These are phyloP conservation scores for Lyophyllum decastes DNA, from an alignment of 768 basidiomycete genomes.

Conservation along the genomic window DNA sequence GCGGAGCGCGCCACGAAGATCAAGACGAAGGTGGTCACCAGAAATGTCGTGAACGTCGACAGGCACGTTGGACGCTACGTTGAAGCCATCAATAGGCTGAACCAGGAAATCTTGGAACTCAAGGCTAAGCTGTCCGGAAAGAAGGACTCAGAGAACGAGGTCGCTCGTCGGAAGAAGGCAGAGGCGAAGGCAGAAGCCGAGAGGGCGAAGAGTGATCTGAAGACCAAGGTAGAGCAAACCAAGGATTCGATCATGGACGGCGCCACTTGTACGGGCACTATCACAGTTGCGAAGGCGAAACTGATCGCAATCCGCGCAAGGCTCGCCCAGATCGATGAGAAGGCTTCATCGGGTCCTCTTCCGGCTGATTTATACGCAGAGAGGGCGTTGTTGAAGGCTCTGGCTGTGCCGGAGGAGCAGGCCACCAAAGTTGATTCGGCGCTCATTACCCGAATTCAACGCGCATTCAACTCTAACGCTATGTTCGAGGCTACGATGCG, in stretches of 20 bases:
- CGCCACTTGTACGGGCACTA: slow-evolving; percentile 69
- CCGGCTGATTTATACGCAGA: slow-evolving; percentile 72
- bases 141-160: slow-evolving; percentile 60
- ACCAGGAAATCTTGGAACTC: slow-evolving; percentile 80
- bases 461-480: slow-evolving; percentile 71
- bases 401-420: slow-evolving; percentile 74
- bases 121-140: slow-evolving; percentile 84
- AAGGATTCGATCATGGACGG: slow-evolving; percentile 74
- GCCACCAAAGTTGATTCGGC: slow-evolving; percentile 59
- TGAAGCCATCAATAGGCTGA: slow-evolving; percentile 89
- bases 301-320: slow-evolving; percentile 64
- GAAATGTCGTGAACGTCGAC: slow-evolving; percentile 94
- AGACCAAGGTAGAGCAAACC: slow-evolving; percentile 69
- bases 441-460: slow-evolving; percentile 58
- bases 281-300: slow-evolving; percentile 70
- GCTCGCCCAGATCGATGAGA: slow-evolving; percentile 54
- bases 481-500: slow-evolving; percentile 88
- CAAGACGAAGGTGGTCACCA: slow-evolving; percentile 94
- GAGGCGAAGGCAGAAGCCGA: slow-evolving; percentile 77
- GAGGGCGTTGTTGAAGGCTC: slow-evolving; percentile 62
- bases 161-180: slow-evolving; percentile 63
- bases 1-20: slow-evolving; percentile 98
- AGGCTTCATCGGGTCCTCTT: slow-evolving; percentile 38
- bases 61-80: slow-evolving; percentile 95
- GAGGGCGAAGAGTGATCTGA: slow-evolving; percentile 71